These are phyloP conservation scores for Gossypium davidsonii DNA, from an alignment of 441 rosid species.

Conservation along the genomic window DNA sequence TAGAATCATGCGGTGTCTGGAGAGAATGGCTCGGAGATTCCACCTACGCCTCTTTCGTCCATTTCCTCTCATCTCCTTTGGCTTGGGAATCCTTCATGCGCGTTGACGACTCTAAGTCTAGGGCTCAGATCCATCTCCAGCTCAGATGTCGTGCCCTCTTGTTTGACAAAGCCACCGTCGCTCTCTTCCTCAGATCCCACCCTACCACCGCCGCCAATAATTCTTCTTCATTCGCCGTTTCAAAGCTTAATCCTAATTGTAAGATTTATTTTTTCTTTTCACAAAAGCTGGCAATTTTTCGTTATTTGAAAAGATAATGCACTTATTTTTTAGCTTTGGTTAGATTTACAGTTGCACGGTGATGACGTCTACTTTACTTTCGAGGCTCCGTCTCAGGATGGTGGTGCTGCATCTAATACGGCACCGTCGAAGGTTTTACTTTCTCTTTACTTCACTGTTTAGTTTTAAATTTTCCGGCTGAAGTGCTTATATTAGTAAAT, in stretches of 20 bases:
- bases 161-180: slow-evolving; percentile 63
- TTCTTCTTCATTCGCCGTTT: slow-evolving; percentile 32
- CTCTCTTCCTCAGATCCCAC: slow-evolving; percentile 53
- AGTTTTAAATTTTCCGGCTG: background rate
- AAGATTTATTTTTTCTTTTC: slow-evolving; percentile 8
- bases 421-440: slow-evolving; percentile 35
- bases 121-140: slow-evolving; percentile 75
- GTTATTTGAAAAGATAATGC: background rate
- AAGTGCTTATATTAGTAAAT: too few species aligned
- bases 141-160: slow-evolving; percentile 82
- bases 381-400: slow-evolving; percentile 45
- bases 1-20: slow-evolving; percentile 69
- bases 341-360: slow-evolving; percentile 78
- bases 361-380: slow-evolving; percentile 75
- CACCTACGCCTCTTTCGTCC: slow-evolving; percentile 40
- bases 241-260: slow-evolving; percentile 66
- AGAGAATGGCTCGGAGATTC: slow-evolving; percentile 78
- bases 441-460: background rate
- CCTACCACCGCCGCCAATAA: background rate
- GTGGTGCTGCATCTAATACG: slow-evolving; percentile 27
- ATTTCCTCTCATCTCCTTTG: slow-evolving; percentile 54
- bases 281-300: background rate
- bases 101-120: slow-evolving; percentile 56
- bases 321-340: background rate
- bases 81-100: slow-evolving; percentile 75